phyloP scores from a whole-genome alignment of 352 stramenopile species.

The Pythium dissotocum region DNA sequence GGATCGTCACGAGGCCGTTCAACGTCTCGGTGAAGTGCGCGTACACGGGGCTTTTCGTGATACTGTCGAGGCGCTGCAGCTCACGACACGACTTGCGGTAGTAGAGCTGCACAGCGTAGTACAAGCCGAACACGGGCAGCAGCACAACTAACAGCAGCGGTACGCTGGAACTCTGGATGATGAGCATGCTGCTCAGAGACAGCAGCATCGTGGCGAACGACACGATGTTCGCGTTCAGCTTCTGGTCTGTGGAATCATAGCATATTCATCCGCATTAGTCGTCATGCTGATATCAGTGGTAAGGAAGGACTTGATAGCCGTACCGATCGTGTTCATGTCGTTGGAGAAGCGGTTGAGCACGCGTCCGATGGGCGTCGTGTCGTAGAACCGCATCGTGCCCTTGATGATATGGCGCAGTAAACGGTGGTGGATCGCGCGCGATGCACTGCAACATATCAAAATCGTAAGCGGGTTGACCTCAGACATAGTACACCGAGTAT shows the following conservation, averaged over 20 bases:
- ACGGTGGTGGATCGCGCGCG: slow-evolving; percentile 55
- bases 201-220: slow-evolving; percentile 51
- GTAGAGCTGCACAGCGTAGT: slow-evolving; percentile 62
- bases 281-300: no score
- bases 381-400: slow-evolving; percentile 88
- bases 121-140: slow-evolving; percentile 64
- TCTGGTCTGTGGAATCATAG: slow-evolving; percentile 43
- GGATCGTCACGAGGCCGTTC: slow-evolving; percentile 68
- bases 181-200: slow-evolving; percentile 52
- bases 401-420: slow-evolving; percentile 66
- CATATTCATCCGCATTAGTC: no score
- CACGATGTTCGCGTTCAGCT: slow-evolving; percentile 48
- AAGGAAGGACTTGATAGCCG: not conserved
- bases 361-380: slow-evolving; percentile 73
- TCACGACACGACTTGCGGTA: slow-evolving; percentile 73
- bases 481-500: not conserved
- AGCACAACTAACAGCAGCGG: slow-evolving; percentile 55
- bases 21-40: slow-evolving; percentile 91
- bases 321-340: slow-evolving; percentile 69
- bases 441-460: slow-evolving; percentile 38
- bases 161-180: slow-evolving; percentile 46
- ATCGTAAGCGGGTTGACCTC: not conserved
- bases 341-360: slow-evolving; percentile 81
- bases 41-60: slow-evolving; percentile 89
- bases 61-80: slow-evolving; percentile 61